Evolutionary conservation across 2,329 filamentous ascomycete species (phyloP).

Genomic region (Emmonsia crescens): DNA sequence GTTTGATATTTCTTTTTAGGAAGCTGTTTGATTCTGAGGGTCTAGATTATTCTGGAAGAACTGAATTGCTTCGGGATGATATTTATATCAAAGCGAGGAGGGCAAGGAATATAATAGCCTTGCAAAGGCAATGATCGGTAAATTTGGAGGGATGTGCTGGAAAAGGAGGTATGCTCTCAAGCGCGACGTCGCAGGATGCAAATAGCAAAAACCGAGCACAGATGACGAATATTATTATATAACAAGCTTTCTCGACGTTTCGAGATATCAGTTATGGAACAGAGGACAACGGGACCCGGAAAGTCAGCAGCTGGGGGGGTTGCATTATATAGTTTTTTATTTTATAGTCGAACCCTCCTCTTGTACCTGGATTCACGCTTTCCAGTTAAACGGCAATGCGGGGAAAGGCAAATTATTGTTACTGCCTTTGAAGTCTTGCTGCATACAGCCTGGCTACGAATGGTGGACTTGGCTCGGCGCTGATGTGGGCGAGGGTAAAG

Average conservation of each 20-base stretch:
- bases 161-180: background rate
- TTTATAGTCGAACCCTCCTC: background rate
- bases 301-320: background rate
- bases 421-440: background rate
- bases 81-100: background rate
- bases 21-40: background rate
- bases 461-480: background rate
- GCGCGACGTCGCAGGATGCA: background rate
- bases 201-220: background rate
- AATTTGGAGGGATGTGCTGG: no score
- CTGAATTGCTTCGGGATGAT: background rate
- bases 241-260: background rate
- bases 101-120: background rate
- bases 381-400: background rate
- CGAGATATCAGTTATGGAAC: background rate
- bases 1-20: conserved; percentile 15
- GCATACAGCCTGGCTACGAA: background rate
- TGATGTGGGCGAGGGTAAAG: background rate
- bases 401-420: background rate
- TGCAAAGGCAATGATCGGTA: background rate
- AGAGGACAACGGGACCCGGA: background rate
- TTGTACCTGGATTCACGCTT: background rate
- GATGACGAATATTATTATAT: background rate
- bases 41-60: background rate
- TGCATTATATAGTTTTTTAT: background rate